Evolutionary conservation across 441 rosid species (phyloP), one percentile per base, ranked within the genome.

Genomic region (Adansonia rubrostipa): DNA sequence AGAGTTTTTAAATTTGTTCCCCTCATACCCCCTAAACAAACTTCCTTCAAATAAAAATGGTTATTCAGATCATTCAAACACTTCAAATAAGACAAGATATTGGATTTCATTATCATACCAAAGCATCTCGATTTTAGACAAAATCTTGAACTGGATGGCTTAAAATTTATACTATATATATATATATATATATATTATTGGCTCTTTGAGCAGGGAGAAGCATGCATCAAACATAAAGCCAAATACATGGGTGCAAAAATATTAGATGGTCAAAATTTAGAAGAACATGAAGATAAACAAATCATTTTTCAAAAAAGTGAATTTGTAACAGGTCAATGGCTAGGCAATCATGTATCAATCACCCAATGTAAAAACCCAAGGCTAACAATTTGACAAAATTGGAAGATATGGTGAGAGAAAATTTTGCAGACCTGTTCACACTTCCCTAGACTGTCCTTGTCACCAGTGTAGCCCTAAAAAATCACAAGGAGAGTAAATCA

Each of bases 401-500:
- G 51, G 22, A 72, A 74, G 60, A 80, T 75, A 20, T 48, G 73
- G 53, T 40, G 28, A 28, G 22, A 44, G 57, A 45, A 63, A 28
- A 83, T 57, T 53, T 57, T 73, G 77, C 91, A 79, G 40, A 96
- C 99, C 98, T 93, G 98, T 83, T 97, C 99, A 84, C 97, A 97
- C 84, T 92, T 96, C 80, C 99, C 98, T 82, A 96, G 84, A 71
- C 71, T 88, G 71, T 87, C 89, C 85, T 84, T 91, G 90, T 96
- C 94, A 67, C 99, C 98, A 50, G 89, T 86, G 81, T 92, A 96
- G 77, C 81, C 80, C 99, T 96, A 60, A 76, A 67, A 73, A 53
- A 85, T 74, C 57, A 82, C 6, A 53, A 77, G 77, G 68, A 22
- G 78, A 67, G 76, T 24, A 81, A 73, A 77, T 83, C 48, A 76